Base-by-base conservation (phyloP, 495 filamentous ascomycete species). In the Xylaria flabelliformis region DNA sequence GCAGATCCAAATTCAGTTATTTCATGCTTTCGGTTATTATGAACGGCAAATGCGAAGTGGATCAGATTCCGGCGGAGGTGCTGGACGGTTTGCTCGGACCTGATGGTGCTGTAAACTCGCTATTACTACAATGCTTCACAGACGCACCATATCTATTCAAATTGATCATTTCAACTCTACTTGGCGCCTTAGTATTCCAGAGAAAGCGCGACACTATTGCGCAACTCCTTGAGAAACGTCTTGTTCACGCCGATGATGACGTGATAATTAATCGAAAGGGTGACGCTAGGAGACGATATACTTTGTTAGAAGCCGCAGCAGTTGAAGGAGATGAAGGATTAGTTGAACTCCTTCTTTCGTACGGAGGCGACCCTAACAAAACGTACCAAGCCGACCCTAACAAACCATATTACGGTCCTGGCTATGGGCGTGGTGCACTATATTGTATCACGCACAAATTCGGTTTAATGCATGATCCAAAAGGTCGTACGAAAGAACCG, bases 361-460 rank as follows among this genome's bases (percentile, higher is more conserved):
- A 34, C 12, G 26, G 53, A 58, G 53, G 24, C 4, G 53, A 58
- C 12, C 53, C 53, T 34, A 58, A 58, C 53, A 58, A 58, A 58
- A 5, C 26, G 2, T 29, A n/a, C n/a, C n/a, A n/a, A n/a, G n/a
- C n/a, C n/a, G n/a, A n/a, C n/a, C n/a, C n/a, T n/a, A n/a, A n/a
- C n/a, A n/a, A n/a, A n/a, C n/a, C 53, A 15, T 32, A n/a, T n/a
- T n/a, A 58, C 32, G 3, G 7, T 34, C 15, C 42, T 15, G 1
- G 42, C 39, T 0, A 1, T 4, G 1, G 3, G 42, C 15, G 3
- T 19, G 53, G 53, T n/a, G 53, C 53, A 12, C 24, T 58, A 15
- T 26, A 8, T 5, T 58, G 0, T 51, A 24, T 51, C 48, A n/a
- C 1, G 48, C 15, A 50, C 0, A 21, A 36, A 4, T 36, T 36